A percentile compares a stretch with the other conserved stretches of the same genome.
Evolutionary conservation across 768 basidiomycete genomes (phyloP).

Genomic region (Tylopilus plumbeoviolaceoides): DNA sequence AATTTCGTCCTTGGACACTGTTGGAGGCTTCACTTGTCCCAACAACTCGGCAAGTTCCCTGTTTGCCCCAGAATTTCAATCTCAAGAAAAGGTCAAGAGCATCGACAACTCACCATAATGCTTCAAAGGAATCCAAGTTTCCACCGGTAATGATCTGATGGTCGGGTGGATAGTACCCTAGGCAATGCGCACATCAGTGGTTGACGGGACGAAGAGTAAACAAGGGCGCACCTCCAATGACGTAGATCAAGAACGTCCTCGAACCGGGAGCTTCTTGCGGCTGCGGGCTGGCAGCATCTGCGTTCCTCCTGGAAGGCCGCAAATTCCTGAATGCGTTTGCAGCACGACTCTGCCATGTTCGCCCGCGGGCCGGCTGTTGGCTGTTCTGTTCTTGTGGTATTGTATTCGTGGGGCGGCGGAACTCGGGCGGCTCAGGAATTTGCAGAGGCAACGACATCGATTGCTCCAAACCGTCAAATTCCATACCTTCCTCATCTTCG

Average conservation of each 20-base stretch:
- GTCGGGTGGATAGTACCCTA: constrained; percentile 90
- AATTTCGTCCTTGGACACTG: constrained; percentile 80
- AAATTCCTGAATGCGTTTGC: constrained; percentile 59
- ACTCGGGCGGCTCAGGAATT: constrained; percentile 24
- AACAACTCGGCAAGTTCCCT: constrained; percentile 83
- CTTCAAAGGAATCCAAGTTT: constrained; percentile 75
- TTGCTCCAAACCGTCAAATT: constrained; percentile 23
- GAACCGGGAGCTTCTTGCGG: constrained; percentile 21
- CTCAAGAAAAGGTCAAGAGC: neutral
- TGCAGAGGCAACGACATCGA: constrained; percentile 25
- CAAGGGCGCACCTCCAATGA: constrained; percentile 64
- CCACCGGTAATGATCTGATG: constrained; percentile 86
- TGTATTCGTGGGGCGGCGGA: constrained; percentile 15
- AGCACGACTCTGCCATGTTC: constrained; percentile 59
- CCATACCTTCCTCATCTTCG: constrained; percentile 27
- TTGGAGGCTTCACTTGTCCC: constrained; percentile 79
- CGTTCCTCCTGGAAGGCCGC: constrained; percentile 34
- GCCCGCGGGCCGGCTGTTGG: constrained; percentile 29
- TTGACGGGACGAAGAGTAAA: neutral
- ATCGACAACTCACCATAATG: constrained; percentile 54
- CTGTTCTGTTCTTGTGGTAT: constrained; percentile 13
- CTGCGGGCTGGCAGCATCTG: constrained; percentile 19
- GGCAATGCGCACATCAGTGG: constrained; percentile 4
- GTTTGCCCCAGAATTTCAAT: neutral
- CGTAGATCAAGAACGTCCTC: constrained; percentile 85